Conservation (phyloP, 371 early-diverging fungal species). For the Saksenaea oblongispora region DNA sequence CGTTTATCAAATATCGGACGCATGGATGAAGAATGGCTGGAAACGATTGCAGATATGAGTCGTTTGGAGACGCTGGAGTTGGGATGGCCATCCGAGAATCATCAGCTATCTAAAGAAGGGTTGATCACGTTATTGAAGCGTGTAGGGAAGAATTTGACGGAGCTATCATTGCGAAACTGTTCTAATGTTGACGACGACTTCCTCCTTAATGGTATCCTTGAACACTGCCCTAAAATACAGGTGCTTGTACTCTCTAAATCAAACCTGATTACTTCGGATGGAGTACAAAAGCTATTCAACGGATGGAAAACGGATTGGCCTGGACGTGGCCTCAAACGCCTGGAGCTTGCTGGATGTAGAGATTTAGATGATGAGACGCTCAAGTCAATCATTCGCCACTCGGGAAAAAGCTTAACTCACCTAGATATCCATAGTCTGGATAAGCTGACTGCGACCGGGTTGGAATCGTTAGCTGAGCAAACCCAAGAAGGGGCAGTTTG, state of each 20-base stretch:
- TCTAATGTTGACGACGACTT: constrained; percentile 50
- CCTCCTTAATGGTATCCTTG: constrained; percentile 56
- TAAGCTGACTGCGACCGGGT: constrained; percentile 56
- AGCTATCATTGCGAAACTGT: constrained; percentile 60
- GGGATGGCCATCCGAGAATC: constrained; percentile 34
- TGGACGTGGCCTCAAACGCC: constrained; percentile 41
- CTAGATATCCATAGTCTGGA: constrained; percentile 77
- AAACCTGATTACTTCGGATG: constrained; percentile 59
- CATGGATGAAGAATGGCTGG: constrained; percentile 56
- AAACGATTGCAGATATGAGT: constrained; percentile 34
- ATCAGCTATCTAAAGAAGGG: constrained; percentile 12
- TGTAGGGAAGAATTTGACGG: constrained; percentile 55
- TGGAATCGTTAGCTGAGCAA: constrained; percentile 50
- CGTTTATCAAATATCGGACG: constrained; percentile 53
- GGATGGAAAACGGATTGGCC: constrained; percentile 39
- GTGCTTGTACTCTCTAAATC: constrained; percentile 59
- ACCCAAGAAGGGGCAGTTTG: constrained; percentile 24
- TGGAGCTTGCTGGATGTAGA: constrained; percentile 59
- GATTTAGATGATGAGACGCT: constrained; percentile 61
- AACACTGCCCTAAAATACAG: constrained; percentile 52
- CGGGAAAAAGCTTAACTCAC: constrained; percentile 53
- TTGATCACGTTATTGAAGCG: constrained; percentile 43
- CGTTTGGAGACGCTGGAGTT: constrained; percentile 48
- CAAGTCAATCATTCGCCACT: constrained; percentile 58
- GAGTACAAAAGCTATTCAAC: constrained; percentile 55